Evolutionary conservation across 805 yeast species (phyloP).

Genomic region (Barnettozyma salicaria): DNA sequence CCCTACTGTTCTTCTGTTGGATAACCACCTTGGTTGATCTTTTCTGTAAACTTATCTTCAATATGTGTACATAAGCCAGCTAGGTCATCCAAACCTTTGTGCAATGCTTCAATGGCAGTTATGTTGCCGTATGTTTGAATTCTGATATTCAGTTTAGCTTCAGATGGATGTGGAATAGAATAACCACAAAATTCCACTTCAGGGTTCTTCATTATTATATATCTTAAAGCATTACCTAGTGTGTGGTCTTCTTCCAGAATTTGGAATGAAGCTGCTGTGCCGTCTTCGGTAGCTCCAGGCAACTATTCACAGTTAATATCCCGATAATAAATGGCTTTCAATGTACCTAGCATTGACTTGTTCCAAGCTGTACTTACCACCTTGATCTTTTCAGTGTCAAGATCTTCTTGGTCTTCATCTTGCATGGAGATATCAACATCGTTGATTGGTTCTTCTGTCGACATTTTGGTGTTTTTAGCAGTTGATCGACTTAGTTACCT

Average conservation of each 20-base stretch:
- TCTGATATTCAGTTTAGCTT: conserved; percentile 79
- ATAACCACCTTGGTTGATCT: conserved; percentile 52
- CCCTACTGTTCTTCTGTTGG: conserved; percentile 44
- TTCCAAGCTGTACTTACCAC: conserved; percentile 7
- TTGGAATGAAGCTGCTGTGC: conserved; percentile 91
- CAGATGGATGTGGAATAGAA: conserved; percentile 97
- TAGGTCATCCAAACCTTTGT: conserved; percentile 84
- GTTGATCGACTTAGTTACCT: background rate
- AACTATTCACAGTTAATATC: conserved; percentile 31
- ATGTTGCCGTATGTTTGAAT: conserved; percentile 85
- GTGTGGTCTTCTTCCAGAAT: conserved; percentile 94
- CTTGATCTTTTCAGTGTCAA: conserved; percentile 25
- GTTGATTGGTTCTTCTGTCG: conserved; percentile 20
- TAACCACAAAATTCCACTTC: conserved; percentile 98
- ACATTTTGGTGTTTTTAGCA: conserved; percentile 11
- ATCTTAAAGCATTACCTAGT: conserved; percentile 87
- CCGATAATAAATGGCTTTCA: conserved; percentile 1
- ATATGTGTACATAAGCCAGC: conserved; percentile 76
- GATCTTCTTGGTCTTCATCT: conserved; percentile 22
- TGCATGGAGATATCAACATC: conserved; percentile 26
- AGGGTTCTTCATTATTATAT: conserved; percentile 94
- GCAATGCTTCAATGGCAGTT: conserved; percentile 89
- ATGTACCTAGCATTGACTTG: background rate
- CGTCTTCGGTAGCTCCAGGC: conserved; percentile 90
- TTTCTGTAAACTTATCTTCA: conserved; percentile 70